Percentiles rank a stretch among this genome's conserved stretches.
Conservation (phyloP, 1,139 yeast species). For the Yamadazyma songkhlaensis region DNA sequence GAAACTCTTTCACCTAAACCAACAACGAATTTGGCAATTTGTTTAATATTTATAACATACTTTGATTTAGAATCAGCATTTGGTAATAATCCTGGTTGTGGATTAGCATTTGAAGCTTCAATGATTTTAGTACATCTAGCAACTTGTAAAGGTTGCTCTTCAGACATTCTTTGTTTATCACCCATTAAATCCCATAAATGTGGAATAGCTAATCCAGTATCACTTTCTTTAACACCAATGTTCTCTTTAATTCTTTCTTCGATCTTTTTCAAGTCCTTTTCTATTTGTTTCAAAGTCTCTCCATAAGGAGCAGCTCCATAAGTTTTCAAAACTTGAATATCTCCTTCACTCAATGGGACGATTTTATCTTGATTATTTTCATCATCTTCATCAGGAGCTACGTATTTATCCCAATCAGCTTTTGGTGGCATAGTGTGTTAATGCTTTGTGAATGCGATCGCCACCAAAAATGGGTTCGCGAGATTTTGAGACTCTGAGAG, state of each 20-base stretch:
- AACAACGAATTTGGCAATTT: conserved; percentile 96
- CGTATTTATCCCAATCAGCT: conserved; percentile 96
- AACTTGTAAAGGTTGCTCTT: conserved; percentile 95
- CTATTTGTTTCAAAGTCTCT: conserved; percentile 71
- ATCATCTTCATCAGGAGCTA: conserved; percentile 75
- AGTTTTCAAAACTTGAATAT: conserved; percentile 92
- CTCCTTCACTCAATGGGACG: conserved; percentile 90
- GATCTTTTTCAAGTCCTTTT: conserved; percentile 77
- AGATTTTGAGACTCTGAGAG: background rate
- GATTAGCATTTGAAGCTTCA: conserved; percentile 48
- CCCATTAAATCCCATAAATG: conserved; percentile 98
- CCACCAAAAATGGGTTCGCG: too few species aligned
- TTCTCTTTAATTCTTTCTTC: conserved; percentile 89
- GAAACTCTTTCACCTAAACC: conserved; percentile 95
- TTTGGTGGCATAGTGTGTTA: conserved; percentile 63
- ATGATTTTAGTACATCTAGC: conserved; percentile 98
- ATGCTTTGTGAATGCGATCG: conserved; percentile 1
- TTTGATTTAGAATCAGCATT: conserved; percentile 83
- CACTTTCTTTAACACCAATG: conserved; percentile 91
- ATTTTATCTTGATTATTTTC: conserved; percentile 66
- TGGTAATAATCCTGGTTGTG: conserved; percentile 33
- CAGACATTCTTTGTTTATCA: conserved; percentile 88
- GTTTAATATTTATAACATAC: conserved; percentile 94
- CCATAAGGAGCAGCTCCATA: conserved; percentile 98
- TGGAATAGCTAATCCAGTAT: conserved; percentile 93